These are phyloP conservation scores for Phytophthora constricta DNA, from an alignment of 352 stramenopile species.

Conservation along the genomic window DNA sequence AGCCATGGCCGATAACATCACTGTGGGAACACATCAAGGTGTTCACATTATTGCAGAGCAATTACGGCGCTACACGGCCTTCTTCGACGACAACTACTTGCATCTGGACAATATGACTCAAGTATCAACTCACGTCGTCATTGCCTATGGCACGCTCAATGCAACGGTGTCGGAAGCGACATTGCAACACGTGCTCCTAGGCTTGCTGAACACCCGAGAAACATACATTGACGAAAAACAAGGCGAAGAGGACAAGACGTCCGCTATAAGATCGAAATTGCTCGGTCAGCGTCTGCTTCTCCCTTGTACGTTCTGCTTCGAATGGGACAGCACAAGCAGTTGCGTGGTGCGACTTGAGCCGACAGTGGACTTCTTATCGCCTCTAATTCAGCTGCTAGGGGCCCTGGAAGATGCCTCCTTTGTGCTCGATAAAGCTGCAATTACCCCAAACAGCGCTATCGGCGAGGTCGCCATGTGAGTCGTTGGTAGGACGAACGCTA, in stretches of 20 bases:
- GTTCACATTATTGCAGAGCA: slow-evolving; percentile 22
- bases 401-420: slow-evolving; percentile 12
- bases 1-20: slow-evolving; percentile 20
- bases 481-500: too few relatives aligned
- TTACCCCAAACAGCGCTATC: slow-evolving; percentile 13
- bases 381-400: slow-evolving; percentile 14
- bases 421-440: slow-evolving; percentile 13
- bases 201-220: neutral
- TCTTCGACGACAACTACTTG: slow-evolving; percentile 35
- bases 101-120: slow-evolving; percentile 30
- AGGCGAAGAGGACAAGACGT: neutral
- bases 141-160: slow-evolving; percentile 1
- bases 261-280: slow-evolving; percentile 12
- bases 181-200: slow-evolving; percentile 22
- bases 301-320: slow-evolving; percentile 21
- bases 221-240: neutral
- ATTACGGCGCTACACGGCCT: slow-evolving; percentile 26
- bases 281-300: slow-evolving; percentile 19
- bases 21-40: slow-evolving; percentile 14
- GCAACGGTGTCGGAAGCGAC: slow-evolving; percentile 17
- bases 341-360: slow-evolving; percentile 19
- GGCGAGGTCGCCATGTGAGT: neutral
- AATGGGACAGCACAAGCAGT: slow-evolving; percentile 23
- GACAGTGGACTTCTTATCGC: slow-evolving; percentile 20
- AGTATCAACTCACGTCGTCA: neutral